Conservation (phyloP, 2,329 filamentous ascomycete genomes). For the Whalleya microplaca region DNA sequence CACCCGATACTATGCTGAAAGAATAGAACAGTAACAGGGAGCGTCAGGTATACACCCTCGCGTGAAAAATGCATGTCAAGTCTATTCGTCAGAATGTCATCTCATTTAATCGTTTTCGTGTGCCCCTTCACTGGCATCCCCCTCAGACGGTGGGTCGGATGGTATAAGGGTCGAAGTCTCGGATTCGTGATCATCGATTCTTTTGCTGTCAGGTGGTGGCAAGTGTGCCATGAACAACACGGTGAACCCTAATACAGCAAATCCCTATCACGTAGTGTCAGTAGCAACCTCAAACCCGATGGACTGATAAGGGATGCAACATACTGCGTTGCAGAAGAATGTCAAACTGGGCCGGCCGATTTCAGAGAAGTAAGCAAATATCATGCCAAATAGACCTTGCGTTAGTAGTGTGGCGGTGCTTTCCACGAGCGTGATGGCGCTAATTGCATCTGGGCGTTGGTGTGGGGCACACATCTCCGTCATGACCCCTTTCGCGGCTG, state of each 20-base stretch:
- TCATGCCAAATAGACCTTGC: conserved; percentile 67
- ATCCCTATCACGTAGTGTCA: conserved; percentile 42
- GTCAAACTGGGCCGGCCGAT: conserved; percentile 63
- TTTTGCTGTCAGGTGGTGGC: conserved; percentile 47
- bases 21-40: background rate
- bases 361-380: conserved; percentile 66
- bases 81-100: background rate
- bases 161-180: conserved; percentile 18
- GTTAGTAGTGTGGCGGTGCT: conserved; percentile 68
- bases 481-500: conserved; percentile 74
- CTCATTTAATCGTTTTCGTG: background rate
- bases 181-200: conserved; percentile 40
- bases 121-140: background rate
- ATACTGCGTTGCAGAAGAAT: conserved; percentile 68
- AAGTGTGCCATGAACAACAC: conserved; percentile 50
- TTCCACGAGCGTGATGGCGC: conserved; percentile 71
- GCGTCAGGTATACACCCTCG: background rate
- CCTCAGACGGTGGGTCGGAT: background rate
- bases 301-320: conserved; percentile 27
- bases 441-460: conserved; percentile 67
- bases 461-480: conserved; percentile 68
- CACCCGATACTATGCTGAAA: background rate
- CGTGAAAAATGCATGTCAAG: background rate
- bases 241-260: conserved; percentile 56
- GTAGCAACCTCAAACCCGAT: conserved; percentile 8